Evolutionary conservation across 495 filamentous ascomycete genomes (phyloP).

Genomic region (Talaromyces wortmannii): DNA sequence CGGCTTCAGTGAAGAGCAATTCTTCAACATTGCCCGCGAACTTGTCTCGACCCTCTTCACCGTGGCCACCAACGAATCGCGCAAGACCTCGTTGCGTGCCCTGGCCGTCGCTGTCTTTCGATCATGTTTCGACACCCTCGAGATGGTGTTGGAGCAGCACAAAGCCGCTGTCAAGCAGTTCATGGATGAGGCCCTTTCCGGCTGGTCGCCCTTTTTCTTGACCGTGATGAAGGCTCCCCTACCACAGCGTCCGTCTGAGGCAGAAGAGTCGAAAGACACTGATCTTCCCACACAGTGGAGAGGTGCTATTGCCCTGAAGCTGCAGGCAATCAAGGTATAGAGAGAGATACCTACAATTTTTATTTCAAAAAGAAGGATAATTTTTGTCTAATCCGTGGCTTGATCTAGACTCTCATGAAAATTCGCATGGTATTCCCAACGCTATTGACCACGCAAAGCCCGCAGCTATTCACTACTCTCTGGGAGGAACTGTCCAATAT

Average conservation of each 20-base stretch:
- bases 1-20: slow-evolving; percentile 85
- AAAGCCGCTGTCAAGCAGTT: slow-evolving; percentile 78
- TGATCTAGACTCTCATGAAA: slow-evolving; percentile 71
- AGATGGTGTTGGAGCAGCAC: slow-evolving; percentile 91
- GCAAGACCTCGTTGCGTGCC: slow-evolving; percentile 68
- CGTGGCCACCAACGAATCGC: slow-evolving; percentile 66
- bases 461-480: slow-evolving; percentile 69
- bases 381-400: slow-evolving; percentile 4
- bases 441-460: slow-evolving; percentile 72
- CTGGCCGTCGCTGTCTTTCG: slow-evolving; percentile 84
- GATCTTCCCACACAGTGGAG: slow-evolving; percentile 53
- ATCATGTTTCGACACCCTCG: slow-evolving; percentile 86
- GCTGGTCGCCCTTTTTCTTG: slow-evolving; percentile 84
- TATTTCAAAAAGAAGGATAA: background rate
- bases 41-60: slow-evolving; percentile 77
- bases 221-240: slow-evolving; percentile 64
- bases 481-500: slow-evolving; percentile 79
- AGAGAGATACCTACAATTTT: background rate
- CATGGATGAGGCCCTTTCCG: slow-evolving; percentile 72
- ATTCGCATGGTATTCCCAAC: slow-evolving; percentile 76
- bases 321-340: slow-evolving; percentile 74
- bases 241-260: slow-evolving; percentile 52
- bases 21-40: slow-evolving; percentile 78
- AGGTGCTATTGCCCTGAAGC: slow-evolving; percentile 76
- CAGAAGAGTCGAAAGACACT: slow-evolving; percentile 45